Evolutionary conservation across 495 filamentous ascomycete genomes (phyloP), one percentile per base, ranked within the genome.

Genomic region (Geoglossum glabrum): DNA sequence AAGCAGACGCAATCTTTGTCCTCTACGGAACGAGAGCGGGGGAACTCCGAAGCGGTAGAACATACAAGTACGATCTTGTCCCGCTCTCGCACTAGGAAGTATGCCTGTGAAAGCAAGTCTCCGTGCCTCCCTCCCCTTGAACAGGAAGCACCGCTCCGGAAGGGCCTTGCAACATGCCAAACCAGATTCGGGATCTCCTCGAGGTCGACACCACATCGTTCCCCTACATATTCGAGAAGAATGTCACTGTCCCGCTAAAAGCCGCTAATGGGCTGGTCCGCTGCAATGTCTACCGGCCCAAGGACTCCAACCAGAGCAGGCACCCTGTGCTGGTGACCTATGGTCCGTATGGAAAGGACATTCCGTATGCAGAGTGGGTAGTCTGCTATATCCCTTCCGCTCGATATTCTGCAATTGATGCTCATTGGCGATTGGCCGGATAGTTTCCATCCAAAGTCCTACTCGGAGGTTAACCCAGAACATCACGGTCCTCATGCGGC

Each of bases 401-500:
- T 21, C 6, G 49, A 19, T 23, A 2, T 60, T 26, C 67, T 66
- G 52, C 49, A 30, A 28, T 52, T 30, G 17, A 27, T 23, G 28
- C 25, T 31, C 11, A 28, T 13, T 4, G 25, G 1, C 15, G 4
- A 52, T 19, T 15, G 5, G 30, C 19, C 25, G 6, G 17, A 13
- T 57, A 25, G 65, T 62, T 73, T 72, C 59, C 67, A 72, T 47
- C 56, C 66, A 0, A 60, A 71, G 56, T 76, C 73, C 19, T 77
- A 70, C 62, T 62, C 66, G 30, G 73, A 77, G 57, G 73, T 76
- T 45, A 66, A 67, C 45, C 64, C 70, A 8, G 69, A 76, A 54
- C 76, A 82, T 59, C 64, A 68, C 25, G 64, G 63, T 7, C 57
- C 57, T 15, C 66, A 69, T 49, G 82, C 80, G 0, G 73, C 75